Conservation (phyloP, 208 protist genomes). For the Zelonia costaricensis region DNA sequence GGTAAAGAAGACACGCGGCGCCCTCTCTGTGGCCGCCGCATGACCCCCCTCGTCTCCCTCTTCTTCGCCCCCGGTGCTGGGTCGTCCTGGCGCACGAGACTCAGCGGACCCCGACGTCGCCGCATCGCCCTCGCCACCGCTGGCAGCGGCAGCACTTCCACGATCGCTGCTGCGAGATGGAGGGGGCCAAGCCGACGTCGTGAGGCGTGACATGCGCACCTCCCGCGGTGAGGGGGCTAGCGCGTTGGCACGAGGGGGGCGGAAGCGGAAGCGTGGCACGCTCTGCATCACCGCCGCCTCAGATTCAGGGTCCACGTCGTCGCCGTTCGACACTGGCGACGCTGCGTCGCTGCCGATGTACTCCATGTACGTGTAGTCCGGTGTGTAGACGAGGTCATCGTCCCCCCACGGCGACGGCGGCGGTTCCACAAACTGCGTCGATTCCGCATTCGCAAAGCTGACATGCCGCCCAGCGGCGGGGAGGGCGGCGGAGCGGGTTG, state of each 20-base stretch:
- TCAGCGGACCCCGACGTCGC: too few species aligned
- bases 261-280: conserved; percentile 25
- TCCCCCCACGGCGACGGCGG: conserved; percentile 21
- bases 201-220: background rate
- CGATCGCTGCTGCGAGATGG: conserved; percentile 2
- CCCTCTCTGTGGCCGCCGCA: background rate
- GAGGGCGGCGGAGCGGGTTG: background rate
- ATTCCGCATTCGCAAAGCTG: background rate
- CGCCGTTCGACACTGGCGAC: background rate
- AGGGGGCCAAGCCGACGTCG: conserved; percentile 4
- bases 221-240: conserved; percentile 4
- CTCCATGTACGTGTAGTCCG: conserved; percentile 27
- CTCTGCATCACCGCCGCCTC: conserved; percentile 12
- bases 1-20: conserved; percentile 28
- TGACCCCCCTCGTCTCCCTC: background rate
- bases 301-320: conserved; percentile 1
- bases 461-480: conserved; percentile 4
- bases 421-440: conserved; percentile 17
- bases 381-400: conserved; percentile 16
- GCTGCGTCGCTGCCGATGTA: conserved; percentile 10
- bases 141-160: too few species aligned
- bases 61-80: background rate
- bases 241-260: background rate
- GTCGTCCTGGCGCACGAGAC: background rate
- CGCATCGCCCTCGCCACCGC: too few species aligned